phyloP scores from a whole-genome alignment of 208 protist genomes.

The Crithidia mellificae region DNA sequence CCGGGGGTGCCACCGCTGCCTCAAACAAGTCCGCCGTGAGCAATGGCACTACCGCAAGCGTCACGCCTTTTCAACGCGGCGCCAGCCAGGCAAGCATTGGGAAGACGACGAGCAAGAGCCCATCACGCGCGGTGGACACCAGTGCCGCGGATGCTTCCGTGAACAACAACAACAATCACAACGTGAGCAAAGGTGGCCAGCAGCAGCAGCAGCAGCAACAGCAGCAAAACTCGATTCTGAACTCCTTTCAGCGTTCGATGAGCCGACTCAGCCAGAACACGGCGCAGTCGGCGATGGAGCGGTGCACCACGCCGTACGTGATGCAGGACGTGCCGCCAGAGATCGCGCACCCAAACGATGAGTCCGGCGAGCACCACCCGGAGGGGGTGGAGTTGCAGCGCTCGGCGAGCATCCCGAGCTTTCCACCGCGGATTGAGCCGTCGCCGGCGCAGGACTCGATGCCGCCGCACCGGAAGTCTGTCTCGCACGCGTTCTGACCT shows the following conservation, averaged over 20 bases:
- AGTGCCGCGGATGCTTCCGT: not conserved
- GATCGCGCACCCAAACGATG: conserved; percentile 57
- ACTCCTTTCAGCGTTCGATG: conserved; percentile 37
- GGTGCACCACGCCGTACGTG: conserved; percentile 45
- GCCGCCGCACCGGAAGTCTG: conserved; percentile 72
- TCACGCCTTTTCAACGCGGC: conserved; percentile 8
- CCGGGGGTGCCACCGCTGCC: no score
- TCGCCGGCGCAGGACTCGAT: conserved; percentile 72
- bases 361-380: conserved; percentile 52
- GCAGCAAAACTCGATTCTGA: conserved; percentile 7
- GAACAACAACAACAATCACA: not conserved
- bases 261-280: conserved; percentile 34
- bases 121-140: not conserved
- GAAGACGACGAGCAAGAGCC: conserved; percentile 7
- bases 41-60: conserved; percentile 1
- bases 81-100: conserved; percentile 5
- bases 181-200: no score
- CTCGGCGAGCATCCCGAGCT: conserved; percentile 58
- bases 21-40: conserved; percentile 3
- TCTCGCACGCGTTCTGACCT: conserved; percentile 46
- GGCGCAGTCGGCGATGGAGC: conserved; percentile 19
- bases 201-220: conserved; percentile 2
- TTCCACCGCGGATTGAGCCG: conserved; percentile 67
- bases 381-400: conserved; percentile 71
- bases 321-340: conserved; percentile 51